Evolutionary conservation across 768 basidiomycete species (phyloP), one percentile per base, ranked within the genome.

Genomic region (Trametes gibbosa): DNA sequence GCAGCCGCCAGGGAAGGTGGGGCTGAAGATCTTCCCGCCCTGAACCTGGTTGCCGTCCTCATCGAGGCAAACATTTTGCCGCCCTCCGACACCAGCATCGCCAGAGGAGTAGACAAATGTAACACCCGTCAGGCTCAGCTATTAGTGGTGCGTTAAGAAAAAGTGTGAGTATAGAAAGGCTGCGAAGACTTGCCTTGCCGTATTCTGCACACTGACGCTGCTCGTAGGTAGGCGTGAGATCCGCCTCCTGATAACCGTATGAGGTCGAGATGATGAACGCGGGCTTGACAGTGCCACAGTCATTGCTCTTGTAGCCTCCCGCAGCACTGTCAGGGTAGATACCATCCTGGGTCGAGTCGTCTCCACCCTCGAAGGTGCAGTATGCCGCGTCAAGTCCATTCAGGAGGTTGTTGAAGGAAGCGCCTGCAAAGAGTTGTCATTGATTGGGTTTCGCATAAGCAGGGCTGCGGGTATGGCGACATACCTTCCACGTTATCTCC

Each of bases 351-450:
- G 47, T 59, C 1, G 74, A 69, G 57, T 79, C 73, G 25, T 80
- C 78, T 2, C 79, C 80, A 6, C 80, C 79, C 34, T 76, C 73
- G 52, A 72, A 79, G 0, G 74, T 74, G 58, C 80, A 81, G 65
- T 72, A 81, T 1, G 71, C 65, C 17, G 65, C 70, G 52, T 79
- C 79, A 2, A 80, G 48, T 1, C 77, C 79, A 61, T 81, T 77
- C 25, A 81, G 71, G 53, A 76, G 74, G 58, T 79, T 79, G 66
- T 77, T 72, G 67, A 79, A 77, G 1, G 75, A 74, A 40, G 68
- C 79, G 34, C 74, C 77, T 79, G 37, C 17, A n/a, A n/a, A n/a
- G n/a, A n/a, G n/a, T n/a, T n/a, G n/a, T n/a, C n/a, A n/a, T n/a
- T n/a, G n/a, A n/a, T n/a, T n/a, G n/a, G n/a, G n/a, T n/a, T n/a